Percentiles rank a stretch among this genome's conserved stretches.
phyloP scores from a whole-genome alignment of 805 yeast species.

The Gaillardinia entomophila region DNA sequence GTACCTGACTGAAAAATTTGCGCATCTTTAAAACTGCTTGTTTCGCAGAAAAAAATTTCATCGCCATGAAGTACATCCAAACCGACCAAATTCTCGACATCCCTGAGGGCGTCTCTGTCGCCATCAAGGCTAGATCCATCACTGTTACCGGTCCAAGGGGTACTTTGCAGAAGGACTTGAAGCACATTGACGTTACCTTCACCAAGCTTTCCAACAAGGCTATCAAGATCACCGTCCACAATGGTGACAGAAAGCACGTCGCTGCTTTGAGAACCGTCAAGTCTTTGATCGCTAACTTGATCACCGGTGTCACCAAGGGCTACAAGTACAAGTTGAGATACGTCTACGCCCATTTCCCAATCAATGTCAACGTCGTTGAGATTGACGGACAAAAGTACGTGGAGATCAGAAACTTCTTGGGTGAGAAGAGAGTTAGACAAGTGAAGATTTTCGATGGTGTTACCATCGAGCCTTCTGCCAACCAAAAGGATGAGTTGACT shows the following conservation, averaged over 20 bases:
- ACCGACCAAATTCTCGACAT: conserved; percentile 75
- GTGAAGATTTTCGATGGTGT: conserved; percentile 89
- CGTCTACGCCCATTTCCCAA: conserved; percentile 99
- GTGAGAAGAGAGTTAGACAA: conserved; percentile 95
- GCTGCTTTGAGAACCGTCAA: conserved; percentile 99
- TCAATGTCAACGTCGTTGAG: conserved; percentile 89
- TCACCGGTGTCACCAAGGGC: conserved; percentile 99
- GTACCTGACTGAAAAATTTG: neutral
- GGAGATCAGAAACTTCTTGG: conserved; percentile 99
- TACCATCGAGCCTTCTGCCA: conserved; percentile 69
- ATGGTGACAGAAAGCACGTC: conserved; percentile 99
- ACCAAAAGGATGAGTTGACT: conserved; percentile 91
- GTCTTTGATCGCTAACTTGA: conserved; percentile 87
- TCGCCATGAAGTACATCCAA: conserved; percentile 71
- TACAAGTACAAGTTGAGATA: conserved; percentile 99
- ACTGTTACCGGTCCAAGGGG: conserved; percentile 99
- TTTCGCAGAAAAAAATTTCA: neutral
- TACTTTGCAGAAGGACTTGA: conserved; percentile 79
- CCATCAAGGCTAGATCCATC: conserved; percentile 85
- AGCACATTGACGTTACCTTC: conserved; percentile 95
- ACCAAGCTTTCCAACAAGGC: conserved; percentile 63
- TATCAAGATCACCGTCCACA: conserved; percentile 89
- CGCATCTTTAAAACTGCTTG: neutral
- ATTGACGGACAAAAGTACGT: conserved; percentile 68
- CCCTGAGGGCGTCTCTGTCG: conserved; percentile 91